Evolutionary conservation across 2,329 filamentous ascomycete species (phyloP).

Genomic region (Raffaelea ambrosiae): DNA sequence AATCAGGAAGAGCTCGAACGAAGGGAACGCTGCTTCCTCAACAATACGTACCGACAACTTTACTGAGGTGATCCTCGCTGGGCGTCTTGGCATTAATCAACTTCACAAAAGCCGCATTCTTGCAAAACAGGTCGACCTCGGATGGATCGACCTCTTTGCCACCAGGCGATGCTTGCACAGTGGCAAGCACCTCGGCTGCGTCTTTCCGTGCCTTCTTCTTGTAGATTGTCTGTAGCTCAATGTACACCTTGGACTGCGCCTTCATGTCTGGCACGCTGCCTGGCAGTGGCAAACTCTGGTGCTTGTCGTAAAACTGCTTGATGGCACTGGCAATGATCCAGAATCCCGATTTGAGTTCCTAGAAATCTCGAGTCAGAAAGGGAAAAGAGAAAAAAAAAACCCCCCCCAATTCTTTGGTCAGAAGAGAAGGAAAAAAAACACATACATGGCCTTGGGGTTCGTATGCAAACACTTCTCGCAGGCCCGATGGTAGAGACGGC

Average conservation of each 20-base stretch:
- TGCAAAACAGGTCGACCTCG: constrained; percentile 89
- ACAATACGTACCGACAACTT: constrained; percentile 43
- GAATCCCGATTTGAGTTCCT: constrained; percentile 49
- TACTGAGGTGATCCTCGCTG: constrained; percentile 36
- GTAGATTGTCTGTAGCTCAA: constrained; percentile 86
- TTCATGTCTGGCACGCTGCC: constrained; percentile 97
- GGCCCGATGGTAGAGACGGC: constrained; percentile 57
- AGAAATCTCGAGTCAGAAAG: too few relatives aligned
- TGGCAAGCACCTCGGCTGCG: constrained; percentile 61
- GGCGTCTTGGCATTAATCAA: constrained; percentile 54
- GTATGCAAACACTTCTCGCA: constrained; percentile 73
- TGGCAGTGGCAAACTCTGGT: constrained; percentile 70
- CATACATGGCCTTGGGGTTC: constrained; percentile 9
- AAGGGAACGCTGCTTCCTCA: too few relatives aligned
- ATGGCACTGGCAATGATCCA: constrained; percentile 85
- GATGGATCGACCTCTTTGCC: constrained; percentile 51
- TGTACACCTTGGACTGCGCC: constrained; percentile 81
- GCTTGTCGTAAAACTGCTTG: constrained; percentile 63
- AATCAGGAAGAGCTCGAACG: too few relatives aligned
- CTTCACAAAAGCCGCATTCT: constrained; percentile 88
- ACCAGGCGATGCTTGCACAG: constrained; percentile 44
- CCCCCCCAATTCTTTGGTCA: too few relatives aligned
- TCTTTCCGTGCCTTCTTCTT: constrained; percentile 79
- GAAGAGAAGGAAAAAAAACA: background rate
- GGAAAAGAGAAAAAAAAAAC: background rate